Evolutionary conservation across 164 flowering plant species (phyloP).

Genomic region (Warburgia ugandensis): DNA sequence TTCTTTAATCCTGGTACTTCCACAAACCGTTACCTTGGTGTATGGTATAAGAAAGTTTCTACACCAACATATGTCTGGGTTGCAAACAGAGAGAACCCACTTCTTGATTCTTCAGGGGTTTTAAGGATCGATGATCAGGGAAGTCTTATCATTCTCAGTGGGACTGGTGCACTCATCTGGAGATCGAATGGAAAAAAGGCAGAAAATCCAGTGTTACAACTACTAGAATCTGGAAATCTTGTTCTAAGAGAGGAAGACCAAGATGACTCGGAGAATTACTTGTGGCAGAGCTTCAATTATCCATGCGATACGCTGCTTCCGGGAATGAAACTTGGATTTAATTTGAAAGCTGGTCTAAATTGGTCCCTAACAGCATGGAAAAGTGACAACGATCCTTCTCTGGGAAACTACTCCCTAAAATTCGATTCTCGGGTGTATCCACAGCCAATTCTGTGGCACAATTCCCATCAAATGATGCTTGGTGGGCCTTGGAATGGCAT

Average conservation of each 20-base stretch:
- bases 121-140: slow-evolving; percentile 18
- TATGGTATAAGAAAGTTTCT: slow-evolving; percentile 20
- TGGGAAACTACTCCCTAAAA: no score
- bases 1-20: slow-evolving; percentile 30
- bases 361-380: not conserved
- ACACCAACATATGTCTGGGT: slow-evolving; percentile 27
- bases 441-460: no score
- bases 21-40: slow-evolving; percentile 28
- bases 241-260: slow-evolving; percentile 16
- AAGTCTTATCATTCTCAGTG: slow-evolving; percentile 19
- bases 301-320: slow-evolving; percentile 19
- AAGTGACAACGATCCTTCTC: no score
- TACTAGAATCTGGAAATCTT: slow-evolving; percentile 29
- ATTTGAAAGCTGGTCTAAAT: not conserved
- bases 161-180: slow-evolving; percentile 14
- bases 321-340: not conserved
- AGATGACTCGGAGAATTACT: not conserved
- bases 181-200: slow-evolving; percentile 10
- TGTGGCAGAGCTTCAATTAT: slow-evolving; percentile 24
- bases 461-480: no score
- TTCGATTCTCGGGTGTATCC: no score
- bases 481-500: slow-evolving; percentile 2
- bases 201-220: slow-evolving; percentile 12
- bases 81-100: slow-evolving; percentile 34
- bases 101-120: slow-evolving; percentile 24